Evolutionary conservation across 257 asterid species (phyloP), one percentile per base, ranked within the genome.

Genomic region (Nicotiana paniculata): DNA sequence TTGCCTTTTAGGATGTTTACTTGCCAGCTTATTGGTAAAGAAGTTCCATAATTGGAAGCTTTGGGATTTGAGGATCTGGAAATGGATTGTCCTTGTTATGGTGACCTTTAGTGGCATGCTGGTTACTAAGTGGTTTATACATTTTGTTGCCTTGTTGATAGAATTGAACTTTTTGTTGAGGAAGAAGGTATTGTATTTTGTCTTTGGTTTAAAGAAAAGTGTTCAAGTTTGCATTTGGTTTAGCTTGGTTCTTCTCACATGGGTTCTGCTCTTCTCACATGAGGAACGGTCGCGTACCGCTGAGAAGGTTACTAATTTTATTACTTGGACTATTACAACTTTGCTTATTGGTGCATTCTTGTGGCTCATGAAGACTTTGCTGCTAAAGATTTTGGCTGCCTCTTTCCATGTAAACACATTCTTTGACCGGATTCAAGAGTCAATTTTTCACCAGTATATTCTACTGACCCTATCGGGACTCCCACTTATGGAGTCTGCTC

Each of bases 51-150:
- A 82, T 10, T 46, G 82, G 88, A 86, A 16, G 28, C 6, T 91
- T 58, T 90, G 94, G 97, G 88, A 87, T 63, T 82, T 95, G 85
- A 87, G 72, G 63, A 68, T 90, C 43, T 92, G 97, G 95, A 91
- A 91, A 54, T 95, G 98, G 98, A 83, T 88, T 74, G 77, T 89
- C 72, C 92, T 95, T 72, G 92, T 95, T 80, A 76, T 93, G 86
- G 99, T 92, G 43, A 93, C 93, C 9, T 86, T 95, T 80, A 91
- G 95, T 81, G 99, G 99, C 69, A 80, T 88, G 91, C 70, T 95
- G 81, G 85, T 95, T 54, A 87, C 97, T 1, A 83, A 86, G 70
- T 87, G 95, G 97, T 51, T 93, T 53, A 87, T 92, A 86, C 87
- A 58, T 85, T 88, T 95, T 59, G 74, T 88, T n/a, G 97, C 94